Evolutionary conservation across 768 basidiomycete species (phyloP).

Genomic region (Russula olivacea): DNA sequence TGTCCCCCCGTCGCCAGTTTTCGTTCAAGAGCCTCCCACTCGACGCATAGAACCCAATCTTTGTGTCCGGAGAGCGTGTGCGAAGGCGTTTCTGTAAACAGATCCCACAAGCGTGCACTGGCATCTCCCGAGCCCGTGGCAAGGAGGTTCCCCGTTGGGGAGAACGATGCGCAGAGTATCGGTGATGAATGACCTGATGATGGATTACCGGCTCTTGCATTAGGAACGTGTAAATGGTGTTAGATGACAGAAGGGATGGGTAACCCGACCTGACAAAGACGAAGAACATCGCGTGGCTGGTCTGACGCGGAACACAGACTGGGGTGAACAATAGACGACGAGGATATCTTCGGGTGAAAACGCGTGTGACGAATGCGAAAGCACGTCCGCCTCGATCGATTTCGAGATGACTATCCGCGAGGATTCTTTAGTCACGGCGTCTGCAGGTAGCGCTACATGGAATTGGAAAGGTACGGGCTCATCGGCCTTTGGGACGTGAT

Average conservation of each 20-base stretch:
- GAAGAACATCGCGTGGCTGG: conserved; percentile 93
- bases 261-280: conserved; percentile 70
- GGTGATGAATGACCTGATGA: conserved; percentile 78
- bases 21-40: conserved; percentile 93
- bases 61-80: conserved; percentile 83
- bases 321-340: conserved; percentile 85
- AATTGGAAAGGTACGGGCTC: conserved; percentile 92
- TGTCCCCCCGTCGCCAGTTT: conserved; percentile 90
- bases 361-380: conserved; percentile 61
- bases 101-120: conserved; percentile 89
- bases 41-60: conserved; percentile 95
- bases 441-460: conserved; percentile 68
- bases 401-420: conserved; percentile 79
- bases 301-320: conserved; percentile 91
- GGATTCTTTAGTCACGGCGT: conserved; percentile 41
- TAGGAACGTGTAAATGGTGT: not conserved
- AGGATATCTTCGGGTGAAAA: conserved; percentile 87
- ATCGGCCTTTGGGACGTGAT: conserved; percentile 48
- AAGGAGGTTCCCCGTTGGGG: conserved; percentile 84
- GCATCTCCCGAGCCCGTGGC: conserved; percentile 96
- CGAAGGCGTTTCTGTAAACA: conserved; percentile 87
- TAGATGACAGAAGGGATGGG: conserved; percentile 3
- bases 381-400: conserved; percentile 76
- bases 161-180: conserved; percentile 92
- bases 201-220: not conserved